Base-by-base conservation (phyloP, 345 rosid species). In the Sonneratia caseolaris region DNA sequence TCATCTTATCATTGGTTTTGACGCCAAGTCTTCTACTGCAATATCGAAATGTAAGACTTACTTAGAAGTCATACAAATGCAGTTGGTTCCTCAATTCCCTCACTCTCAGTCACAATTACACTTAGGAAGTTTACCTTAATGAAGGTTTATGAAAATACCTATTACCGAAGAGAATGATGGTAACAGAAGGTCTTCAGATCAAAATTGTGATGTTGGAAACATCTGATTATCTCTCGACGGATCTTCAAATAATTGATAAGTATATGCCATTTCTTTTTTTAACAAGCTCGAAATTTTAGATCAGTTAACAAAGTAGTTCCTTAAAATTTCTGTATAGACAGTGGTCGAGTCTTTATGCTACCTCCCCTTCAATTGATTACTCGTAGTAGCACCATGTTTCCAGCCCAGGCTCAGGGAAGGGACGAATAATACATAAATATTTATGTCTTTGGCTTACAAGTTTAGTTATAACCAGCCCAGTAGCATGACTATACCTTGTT, bases 21-120 rank as follows among this genome's bases (percentile, higher is more conserved):
- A 89, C 80, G 78, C 96, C 27, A 92, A 92, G 79, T 90, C 93
- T 6, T 72, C 94, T 8, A 86, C 97, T 13, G 94, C 93, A 3
- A 75, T 90, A 37, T 92, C 96, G 5, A 92, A 92, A 87, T 92
- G 93, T 89, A 83, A 32, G 53, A 19, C 40, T 7, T 35, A 59
- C 32, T 37, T 19, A 11, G 7, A 22, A 6, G 1, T 7, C n/a
- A 22, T 19, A 55, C 21, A 55, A 55, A 19, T 1, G 19, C 9
- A 9, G 22, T 45, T 19, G 51, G 10, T 42, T 12, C 56, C 8
- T 45, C 27, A 7, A 59, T 5, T 69, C 11, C 32, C 9, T 24
- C 9, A 24, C 14, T 35, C 19, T 49, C 12, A 24, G 45, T 38
- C 3, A 14, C 65, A 18, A 37, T 22, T 43, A 47, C 56, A 18